phyloP scores from a whole-genome alignment of 1,139 yeast genomes.

The Scheffersomyces cryptocercus region DNA sequence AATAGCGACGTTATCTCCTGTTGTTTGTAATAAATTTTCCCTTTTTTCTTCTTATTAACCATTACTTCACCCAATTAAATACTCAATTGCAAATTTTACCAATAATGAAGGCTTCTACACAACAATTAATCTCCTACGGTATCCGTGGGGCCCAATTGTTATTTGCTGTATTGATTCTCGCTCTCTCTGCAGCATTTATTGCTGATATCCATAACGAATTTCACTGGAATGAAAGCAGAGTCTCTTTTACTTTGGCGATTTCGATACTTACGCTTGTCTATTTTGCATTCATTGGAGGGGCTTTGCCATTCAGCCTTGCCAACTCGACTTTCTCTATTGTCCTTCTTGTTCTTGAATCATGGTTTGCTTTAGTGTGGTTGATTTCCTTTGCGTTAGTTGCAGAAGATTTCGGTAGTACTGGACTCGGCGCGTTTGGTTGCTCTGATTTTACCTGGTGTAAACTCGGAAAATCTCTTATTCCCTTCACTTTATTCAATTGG shows the following conservation, averaged over 20 bases:
- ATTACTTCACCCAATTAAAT: too few species aligned
- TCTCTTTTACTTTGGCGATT: constrained; percentile 21
- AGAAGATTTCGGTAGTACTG: constrained; percentile 22
- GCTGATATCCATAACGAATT: constrained; percentile 3
- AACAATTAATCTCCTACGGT: not conserved
- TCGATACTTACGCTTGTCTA: constrained; percentile 23
- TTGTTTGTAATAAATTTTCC: too few species aligned
- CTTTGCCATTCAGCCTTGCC: not conserved
- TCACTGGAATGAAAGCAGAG: constrained; percentile 11
- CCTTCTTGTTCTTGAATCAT: constrained; percentile 19
- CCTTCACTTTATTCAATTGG: constrained; percentile 32
- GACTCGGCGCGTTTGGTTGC: not conserved
- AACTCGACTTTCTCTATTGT: constrained; percentile 2
- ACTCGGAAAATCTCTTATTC: constrained; percentile 29
- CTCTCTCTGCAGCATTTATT: constrained; percentile 26
- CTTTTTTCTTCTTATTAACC: too few species aligned
- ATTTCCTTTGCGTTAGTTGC: constrained; percentile 23
- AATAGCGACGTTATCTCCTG: too few species aligned
- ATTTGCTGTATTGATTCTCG: constrained; percentile 25
- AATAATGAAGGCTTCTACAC: not conserved
- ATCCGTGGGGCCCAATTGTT: constrained; percentile 17
- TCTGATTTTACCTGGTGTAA: constrained; percentile 16
- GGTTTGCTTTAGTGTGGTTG: constrained; percentile 20
- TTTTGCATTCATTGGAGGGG: constrained; percentile 5
- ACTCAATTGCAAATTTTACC: not conserved